phyloP scores from a whole-genome alignment of 23 red algal species.

The Gracilaria gracilis region DNA sequence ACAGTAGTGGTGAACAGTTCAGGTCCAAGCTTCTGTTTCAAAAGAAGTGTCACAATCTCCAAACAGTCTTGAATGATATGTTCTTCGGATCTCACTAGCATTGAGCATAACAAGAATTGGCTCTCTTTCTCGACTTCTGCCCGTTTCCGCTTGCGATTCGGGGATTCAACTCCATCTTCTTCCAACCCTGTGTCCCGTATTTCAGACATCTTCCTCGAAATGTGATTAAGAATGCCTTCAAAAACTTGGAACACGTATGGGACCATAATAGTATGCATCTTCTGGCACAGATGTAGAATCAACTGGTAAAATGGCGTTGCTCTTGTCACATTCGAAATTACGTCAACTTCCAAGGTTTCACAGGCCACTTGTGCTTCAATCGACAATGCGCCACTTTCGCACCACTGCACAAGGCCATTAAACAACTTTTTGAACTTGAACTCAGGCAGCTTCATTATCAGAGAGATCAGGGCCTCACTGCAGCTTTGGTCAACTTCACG shows the following conservation, averaged over 20 bases:
- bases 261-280: constrained; percentile 26
- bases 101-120: neutral
- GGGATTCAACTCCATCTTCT: neutral
- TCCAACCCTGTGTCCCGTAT: neutral
- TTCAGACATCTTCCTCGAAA: constrained; percentile 2
- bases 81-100: constrained; percentile 7
- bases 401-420: constrained; percentile 40
- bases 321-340: constrained; percentile 24
- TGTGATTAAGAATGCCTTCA: constrained; percentile 20
- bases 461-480: constrained; percentile 15
- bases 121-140: neutral
- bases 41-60: constrained; percentile 23
- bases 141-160: constrained; percentile 35
- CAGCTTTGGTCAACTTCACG: constrained; percentile 30
- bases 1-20: constrained; percentile 27
- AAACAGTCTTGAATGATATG: neutral
- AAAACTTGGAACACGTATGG: constrained; percentile 57
- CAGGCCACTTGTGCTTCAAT: neutral
- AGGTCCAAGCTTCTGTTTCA: constrained; percentile 26
- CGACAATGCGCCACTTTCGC: constrained; percentile 39
- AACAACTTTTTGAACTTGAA: constrained; percentile 57
- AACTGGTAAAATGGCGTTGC: constrained; percentile 50
- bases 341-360: constrained; percentile 5
- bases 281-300: constrained; percentile 14
- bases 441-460: constrained; percentile 53